A percentile compares a stretch with the other conserved stretches of the same genome.
phyloP scores from a whole-genome alignment of 192 early-diverging fungal genomes.

The Entophlyctis luteolus region DNA sequence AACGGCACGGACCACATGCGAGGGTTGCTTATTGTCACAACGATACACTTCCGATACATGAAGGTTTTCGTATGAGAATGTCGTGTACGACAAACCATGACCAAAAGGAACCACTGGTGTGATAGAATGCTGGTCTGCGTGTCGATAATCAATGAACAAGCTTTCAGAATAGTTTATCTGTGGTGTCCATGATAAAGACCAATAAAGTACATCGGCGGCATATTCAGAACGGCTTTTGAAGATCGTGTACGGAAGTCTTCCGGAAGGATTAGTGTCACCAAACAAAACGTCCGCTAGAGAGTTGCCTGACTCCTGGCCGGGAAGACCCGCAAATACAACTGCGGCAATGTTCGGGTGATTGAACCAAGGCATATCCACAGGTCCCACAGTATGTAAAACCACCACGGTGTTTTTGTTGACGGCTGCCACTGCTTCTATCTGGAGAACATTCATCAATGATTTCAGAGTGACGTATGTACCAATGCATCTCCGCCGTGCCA shows the following conservation, averaged over 20 bases:
- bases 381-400: constrained; percentile 54
- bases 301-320: constrained; percentile 67
- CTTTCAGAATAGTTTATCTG: constrained; percentile 52
- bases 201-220: constrained; percentile 19
- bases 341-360: constrained; percentile 60
- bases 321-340: constrained; percentile 52
- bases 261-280: constrained; percentile 63
- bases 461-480: constrained; percentile 26
- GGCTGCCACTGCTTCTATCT: constrained; percentile 45
- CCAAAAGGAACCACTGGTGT: constrained; percentile 53
- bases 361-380: constrained; percentile 58
- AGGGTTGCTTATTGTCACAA: not conserved
- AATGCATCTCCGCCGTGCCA: constrained; percentile 59
- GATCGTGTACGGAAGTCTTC: constrained; percentile 65
- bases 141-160: constrained; percentile 54
- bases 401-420: constrained; percentile 54
- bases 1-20: constrained; percentile 14
- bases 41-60: not conserved
- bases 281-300: constrained; percentile 65
- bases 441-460: constrained; percentile 7
- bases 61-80: constrained; percentile 46
- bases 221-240: constrained; percentile 42
- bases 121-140: constrained; percentile 42
- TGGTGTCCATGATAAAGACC: constrained; percentile 16
- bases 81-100: constrained; percentile 63